These are phyloP conservation scores for Melaleuca alternifolia DNA, from an alignment of 345 rosid species.

Conservation along the genomic window DNA sequence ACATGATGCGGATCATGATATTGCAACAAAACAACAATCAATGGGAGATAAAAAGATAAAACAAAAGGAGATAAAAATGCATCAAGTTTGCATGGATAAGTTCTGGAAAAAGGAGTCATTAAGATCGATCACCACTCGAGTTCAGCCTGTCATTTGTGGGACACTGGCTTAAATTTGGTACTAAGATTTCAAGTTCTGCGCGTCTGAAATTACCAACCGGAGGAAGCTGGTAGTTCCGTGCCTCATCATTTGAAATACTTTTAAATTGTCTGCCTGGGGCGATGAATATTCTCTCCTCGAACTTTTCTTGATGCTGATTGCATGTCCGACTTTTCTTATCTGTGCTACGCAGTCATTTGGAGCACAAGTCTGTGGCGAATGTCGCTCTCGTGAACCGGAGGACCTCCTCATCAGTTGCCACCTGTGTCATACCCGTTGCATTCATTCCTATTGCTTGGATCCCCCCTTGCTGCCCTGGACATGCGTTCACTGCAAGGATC, in stretches of 20 bases:
- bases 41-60: neutral
- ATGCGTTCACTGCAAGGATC: slow-evolving; percentile 74
- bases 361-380: slow-evolving; percentile 43
- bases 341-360: slow-evolving; percentile 24
- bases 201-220: neutral
- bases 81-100: neutral
- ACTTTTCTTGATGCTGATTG: neutral
- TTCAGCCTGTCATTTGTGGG: neutral
- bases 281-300: neutral
- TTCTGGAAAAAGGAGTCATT: neutral
- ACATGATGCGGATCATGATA: neutral
- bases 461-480: slow-evolving; percentile 80
- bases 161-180: neutral
- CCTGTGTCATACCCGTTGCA: slow-evolving; percentile 44
- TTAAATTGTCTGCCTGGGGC: neutral
- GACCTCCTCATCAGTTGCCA: slow-evolving; percentile 69
- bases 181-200: neutral
- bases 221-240: neutral
- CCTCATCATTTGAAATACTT: neutral
- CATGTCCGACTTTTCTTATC: neutral
- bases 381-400: slow-evolving; percentile 57
- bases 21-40: neutral
- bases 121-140: neutral
- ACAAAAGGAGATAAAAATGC: neutral
- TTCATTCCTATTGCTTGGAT: slow-evolving; percentile 79